phyloP scores from a whole-genome alignment of 2,329 filamentous ascomycete genomes.

The Huntiella savannae region DNA sequence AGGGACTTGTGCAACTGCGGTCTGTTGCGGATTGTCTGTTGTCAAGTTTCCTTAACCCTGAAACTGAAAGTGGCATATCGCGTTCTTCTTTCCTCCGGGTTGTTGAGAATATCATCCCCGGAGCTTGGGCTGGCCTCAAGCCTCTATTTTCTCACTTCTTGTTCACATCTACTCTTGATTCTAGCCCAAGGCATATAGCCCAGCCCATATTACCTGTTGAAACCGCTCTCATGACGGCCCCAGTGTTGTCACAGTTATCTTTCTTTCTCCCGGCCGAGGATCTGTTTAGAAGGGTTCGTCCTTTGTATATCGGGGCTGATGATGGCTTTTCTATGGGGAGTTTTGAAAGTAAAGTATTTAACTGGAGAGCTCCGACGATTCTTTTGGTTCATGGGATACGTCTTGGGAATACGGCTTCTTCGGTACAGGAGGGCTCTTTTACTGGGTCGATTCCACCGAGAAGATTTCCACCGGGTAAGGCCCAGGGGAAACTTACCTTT shows the following conservation, averaged over 20 bases:
- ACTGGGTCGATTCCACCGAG: constrained; percentile 43
- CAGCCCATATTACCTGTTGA: constrained; percentile 31
- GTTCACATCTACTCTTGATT: neutral
- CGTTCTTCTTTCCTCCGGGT: constrained; percentile 45
- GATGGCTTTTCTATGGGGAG: constrained; percentile 62
- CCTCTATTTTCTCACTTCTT: neutral
- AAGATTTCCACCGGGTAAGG: constrained; percentile 34
- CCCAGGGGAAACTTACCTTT: constrained; percentile 38
- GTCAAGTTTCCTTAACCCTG: constrained; percentile 44
- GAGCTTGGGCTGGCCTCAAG: constrained; percentile 8
- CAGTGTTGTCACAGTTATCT: constrained; percentile 48
- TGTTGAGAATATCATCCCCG: neutral
- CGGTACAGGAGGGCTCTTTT: constrained; percentile 36
- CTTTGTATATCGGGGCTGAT: constrained; percentile 50
- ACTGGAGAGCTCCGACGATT: constrained; percentile 58
- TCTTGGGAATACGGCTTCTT: constrained; percentile 28
- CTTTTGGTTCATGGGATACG: constrained; percentile 49
- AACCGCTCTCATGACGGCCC: constrained; percentile 46
- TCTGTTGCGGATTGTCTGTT: constrained; percentile 45
- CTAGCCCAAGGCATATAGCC: constrained; percentile 11
- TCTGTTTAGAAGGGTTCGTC: constrained; percentile 45
- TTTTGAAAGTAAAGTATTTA: constrained; percentile 56
- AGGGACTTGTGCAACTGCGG: constrained; percentile 34
- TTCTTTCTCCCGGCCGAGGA: constrained; percentile 48
- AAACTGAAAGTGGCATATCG: constrained; percentile 42